Evolutionary conservation across 2,329 filamentous ascomycete genomes (phyloP), one percentile per base, ranked within the genome.

Genomic region (Ascosphaera aggregata): DNA sequence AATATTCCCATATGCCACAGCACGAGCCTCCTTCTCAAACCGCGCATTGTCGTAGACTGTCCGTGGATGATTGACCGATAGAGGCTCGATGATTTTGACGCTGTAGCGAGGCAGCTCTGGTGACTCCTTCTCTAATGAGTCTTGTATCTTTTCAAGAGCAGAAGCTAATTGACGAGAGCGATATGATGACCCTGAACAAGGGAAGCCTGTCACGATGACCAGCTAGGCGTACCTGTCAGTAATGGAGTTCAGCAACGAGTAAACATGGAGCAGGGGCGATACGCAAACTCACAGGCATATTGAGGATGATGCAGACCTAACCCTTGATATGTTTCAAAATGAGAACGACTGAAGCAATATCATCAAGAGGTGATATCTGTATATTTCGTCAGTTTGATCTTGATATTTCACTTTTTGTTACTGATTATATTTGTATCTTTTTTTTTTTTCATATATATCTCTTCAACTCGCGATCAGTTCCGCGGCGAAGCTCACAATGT

Each of bases 11-110:
- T 69, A 71, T 42, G 70, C 64, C 16, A 70, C 65, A 18, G 69
- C 72, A 2, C 71, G 66, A 2, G 71, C 70, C 54, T 73, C 68
- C 52, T 76, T 76, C 51, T 76, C 71, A 24, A 65, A 60, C 38
- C 63, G 61, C 18, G 69, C 67, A 46, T 65, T 59, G 46, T 66
- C 64, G 48, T 73, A 73, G 34, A 70, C 66, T 34, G 57, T 55
- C 43, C 69, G 61, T 34, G 64, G 54, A 38, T 60, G 54, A 2
- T 55, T 54, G 1, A 45, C 46, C 44, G 59, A 57, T 27, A 60
- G 58, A 9, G 58, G 58, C 2, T 52, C 42, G 30, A 60, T 52
- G 31, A 59, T 47, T 38, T 58, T 50, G 31, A 60, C 49, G 41
- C 57, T 59, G 43, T 56, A 61, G 36, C 61, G 62, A 2, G 63